These are phyloP conservation scores for Brassica rapa DNA, from an alignment of 345 rosid genomes.

Conservation along the genomic window DNA sequence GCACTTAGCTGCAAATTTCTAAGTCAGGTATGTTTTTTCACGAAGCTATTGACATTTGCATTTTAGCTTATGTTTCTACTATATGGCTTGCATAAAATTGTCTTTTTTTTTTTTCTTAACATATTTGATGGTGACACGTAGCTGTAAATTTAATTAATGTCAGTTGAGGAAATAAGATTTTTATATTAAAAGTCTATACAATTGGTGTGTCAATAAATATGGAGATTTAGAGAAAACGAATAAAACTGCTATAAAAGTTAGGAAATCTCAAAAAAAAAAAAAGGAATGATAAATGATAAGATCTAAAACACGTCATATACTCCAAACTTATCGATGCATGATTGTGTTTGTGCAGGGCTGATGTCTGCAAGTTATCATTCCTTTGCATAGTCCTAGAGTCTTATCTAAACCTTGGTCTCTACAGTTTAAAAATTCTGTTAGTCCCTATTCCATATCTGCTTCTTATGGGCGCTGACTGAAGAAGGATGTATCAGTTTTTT, in stretches of 20 bases:
- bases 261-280: conserved; percentile 16
- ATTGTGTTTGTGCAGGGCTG: conserved; percentile 52
- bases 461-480: conserved; percentile 45
- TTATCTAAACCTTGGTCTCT: conserved; percentile 27
- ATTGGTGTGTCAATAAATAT: conserved; percentile 1
- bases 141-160: background rate
- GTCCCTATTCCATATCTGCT: conserved; percentile 33
- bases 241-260: background rate
- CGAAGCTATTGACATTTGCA: conserved; percentile 35
- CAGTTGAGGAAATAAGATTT: background rate
- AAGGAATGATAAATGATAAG: background rate
- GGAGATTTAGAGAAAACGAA: conserved; percentile 4
- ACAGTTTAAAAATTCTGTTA: conserved; percentile 37
- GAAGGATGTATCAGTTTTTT: conserved; percentile 37
- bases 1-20: conserved; percentile 82
- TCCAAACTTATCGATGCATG: background rate
- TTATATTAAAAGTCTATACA: background rate
- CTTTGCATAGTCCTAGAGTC: conserved; percentile 44
- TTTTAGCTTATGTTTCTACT: background rate
- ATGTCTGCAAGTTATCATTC: conserved; percentile 50
- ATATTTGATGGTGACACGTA: background rate
- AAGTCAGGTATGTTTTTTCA: conserved; percentile 56
- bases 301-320: conserved; percentile 24
- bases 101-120: background rate
- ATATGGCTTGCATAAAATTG: background rate